Percentiles rank a stretch among this genome's conserved stretches.
phyloP scores from a whole-genome alignment of 306 rosid genomes.

The Cicer bijugum region DNA sequence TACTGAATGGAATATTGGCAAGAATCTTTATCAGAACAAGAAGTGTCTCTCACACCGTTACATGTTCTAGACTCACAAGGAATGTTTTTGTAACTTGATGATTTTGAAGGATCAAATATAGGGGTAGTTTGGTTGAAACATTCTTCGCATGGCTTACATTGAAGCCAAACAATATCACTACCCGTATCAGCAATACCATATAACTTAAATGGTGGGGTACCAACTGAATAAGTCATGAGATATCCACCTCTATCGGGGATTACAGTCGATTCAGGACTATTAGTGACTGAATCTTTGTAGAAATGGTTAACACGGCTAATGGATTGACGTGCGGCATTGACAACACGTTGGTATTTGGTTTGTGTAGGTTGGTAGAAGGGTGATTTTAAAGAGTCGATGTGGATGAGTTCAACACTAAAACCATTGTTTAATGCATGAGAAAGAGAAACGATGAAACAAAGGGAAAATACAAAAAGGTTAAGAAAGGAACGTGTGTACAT shows the following conservation, averaged over 20 bases:
- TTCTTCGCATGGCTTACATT: conserved; percentile 53
- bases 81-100: conserved; percentile 32
- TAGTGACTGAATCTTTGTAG: background rate
- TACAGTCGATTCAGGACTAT: conserved; percentile 9
- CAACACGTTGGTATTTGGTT: conserved; percentile 39
- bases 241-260: conserved; percentile 41
- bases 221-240: conserved; percentile 49
- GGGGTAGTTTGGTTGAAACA: conserved; percentile 54
- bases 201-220: conserved; percentile 54
- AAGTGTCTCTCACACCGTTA: rapidly evolving
- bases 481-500: background rate
- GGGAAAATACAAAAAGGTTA: background rate
- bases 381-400: conserved; percentile 59
- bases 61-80: background rate
- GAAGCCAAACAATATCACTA: conserved; percentile 65
- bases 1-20: conserved; percentile 41
- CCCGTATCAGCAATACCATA: conserved; percentile 58
- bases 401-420: conserved; percentile 53
- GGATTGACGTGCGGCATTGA: conserved; percentile 50
- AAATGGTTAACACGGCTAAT: background rate
- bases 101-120: conserved; percentile 50
- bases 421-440: conserved; percentile 1
- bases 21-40: background rate
- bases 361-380: conserved; percentile 47
- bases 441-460: background rate